Conservation (phyloP, 2,329 filamentous ascomycete species). For the Paraconiothyrium brasiliense region DNA sequence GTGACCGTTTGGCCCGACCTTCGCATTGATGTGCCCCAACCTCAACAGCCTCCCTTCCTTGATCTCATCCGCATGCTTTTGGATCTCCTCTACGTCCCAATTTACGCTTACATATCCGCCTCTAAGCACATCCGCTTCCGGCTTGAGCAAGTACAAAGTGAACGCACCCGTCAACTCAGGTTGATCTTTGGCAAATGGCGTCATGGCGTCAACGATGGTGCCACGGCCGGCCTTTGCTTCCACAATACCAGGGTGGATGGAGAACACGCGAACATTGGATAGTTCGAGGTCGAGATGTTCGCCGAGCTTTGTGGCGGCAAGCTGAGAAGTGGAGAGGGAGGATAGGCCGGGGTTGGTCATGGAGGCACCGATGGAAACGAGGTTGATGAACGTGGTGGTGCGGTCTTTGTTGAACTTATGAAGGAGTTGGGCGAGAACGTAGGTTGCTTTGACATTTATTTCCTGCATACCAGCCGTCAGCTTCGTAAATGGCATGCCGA, state of each 20-base stretch:
- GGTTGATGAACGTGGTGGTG: slow-evolving; percentile 36
- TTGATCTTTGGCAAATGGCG: slow-evolving; percentile 45
- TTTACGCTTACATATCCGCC: slow-evolving; percentile 27
- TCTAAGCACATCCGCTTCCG: slow-evolving; percentile 24
- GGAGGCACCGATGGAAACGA: slow-evolving; percentile 31
- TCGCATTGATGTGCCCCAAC: slow-evolving; percentile 23
- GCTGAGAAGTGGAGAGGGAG: slow-evolving; percentile 31
- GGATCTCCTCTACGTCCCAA: slow-evolving; percentile 43
- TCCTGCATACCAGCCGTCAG: slow-evolving; percentile 25
- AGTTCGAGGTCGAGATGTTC: slow-evolving; percentile 33
- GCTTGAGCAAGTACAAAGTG: slow-evolving; percentile 29
- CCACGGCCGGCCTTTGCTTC: slow-evolving; percentile 28
- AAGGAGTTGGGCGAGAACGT: slow-evolving; percentile 32
- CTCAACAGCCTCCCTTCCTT: slow-evolving; percentile 35
- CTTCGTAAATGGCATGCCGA: background rate
- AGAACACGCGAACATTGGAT: slow-evolving; percentile 34
- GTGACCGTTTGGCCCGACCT: slow-evolving; percentile 25
- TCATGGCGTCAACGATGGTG: slow-evolving; percentile 25
- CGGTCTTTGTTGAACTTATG: slow-evolving; percentile 27
- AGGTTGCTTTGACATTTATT: slow-evolving; percentile 34
- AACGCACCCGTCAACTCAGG: slow-evolving; percentile 42
- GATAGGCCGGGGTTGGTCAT: slow-evolving; percentile 30
- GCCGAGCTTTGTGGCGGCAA: slow-evolving; percentile 34
- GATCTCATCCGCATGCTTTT: slow-evolving; percentile 38
- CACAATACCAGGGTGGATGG: slow-evolving; percentile 38